Conservation (phyloP, 2,329 filamentous ascomycete species). For the Thielaviopsis populi region DNA sequence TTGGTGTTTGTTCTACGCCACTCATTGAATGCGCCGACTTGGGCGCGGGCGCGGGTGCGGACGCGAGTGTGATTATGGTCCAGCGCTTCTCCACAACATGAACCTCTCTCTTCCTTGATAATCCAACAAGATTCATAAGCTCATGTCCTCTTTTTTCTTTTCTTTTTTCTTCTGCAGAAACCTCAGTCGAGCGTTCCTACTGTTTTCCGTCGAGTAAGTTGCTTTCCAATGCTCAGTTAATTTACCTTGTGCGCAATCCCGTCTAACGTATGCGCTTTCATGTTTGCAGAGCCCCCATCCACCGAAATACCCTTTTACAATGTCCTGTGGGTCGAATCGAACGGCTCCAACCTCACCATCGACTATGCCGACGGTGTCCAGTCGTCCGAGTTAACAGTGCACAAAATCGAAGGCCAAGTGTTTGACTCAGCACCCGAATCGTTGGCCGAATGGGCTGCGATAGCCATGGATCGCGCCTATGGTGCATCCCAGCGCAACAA, state of each 20-base stretch:
- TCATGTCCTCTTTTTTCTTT: constrained; percentile 5
- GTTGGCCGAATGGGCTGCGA: constrained; percentile 45
- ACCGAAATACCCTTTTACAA: constrained; percentile 38
- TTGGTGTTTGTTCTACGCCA: neutral
- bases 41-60: neutral
- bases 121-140: neutral
- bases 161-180: neutral
- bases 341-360: constrained; percentile 48
- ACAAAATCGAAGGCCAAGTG: constrained; percentile 41
- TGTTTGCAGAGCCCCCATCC: constrained; percentile 4
- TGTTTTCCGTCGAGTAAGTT: constrained; percentile 16
- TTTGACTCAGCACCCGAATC: constrained; percentile 28
- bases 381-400: constrained; percentile 39
- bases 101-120: neutral
- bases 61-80: neutral
- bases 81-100: neutral
- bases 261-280: neutral
- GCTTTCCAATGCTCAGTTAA: neutral
- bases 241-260: neutral
- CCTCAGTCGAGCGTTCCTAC: constrained; percentile 3
- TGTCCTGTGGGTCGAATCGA: constrained; percentile 62
- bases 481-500: constrained; percentile 51
- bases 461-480: constrained; percentile 57
- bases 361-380: constrained; percentile 51
- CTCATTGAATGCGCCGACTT: neutral